Conservation (phyloP, 139 green algal genomes). For the Gonium pectorale region DNA sequence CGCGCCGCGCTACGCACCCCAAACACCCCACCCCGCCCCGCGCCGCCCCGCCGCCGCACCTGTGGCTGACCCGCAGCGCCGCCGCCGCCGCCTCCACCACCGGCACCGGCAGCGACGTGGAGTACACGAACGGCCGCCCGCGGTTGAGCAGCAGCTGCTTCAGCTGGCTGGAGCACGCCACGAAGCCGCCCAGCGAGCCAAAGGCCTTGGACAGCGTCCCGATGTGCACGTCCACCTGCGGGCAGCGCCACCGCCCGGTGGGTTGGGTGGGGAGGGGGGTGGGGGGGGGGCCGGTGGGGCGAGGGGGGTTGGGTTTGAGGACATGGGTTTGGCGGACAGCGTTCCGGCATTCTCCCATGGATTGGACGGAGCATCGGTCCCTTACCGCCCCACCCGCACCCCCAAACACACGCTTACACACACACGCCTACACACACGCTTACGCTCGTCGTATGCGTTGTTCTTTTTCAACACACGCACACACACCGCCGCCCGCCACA, state of each 20-base stretch:
- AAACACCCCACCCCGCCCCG: background rate
- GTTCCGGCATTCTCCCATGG: too few relatives aligned
- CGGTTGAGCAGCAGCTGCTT: slow-evolving; percentile 78
- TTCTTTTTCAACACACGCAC: too few relatives aligned
- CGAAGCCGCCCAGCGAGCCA: slow-evolving; percentile 90
- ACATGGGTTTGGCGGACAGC: too few relatives aligned
- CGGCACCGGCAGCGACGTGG: slow-evolving; percentile 85
- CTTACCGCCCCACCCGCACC: background rate
- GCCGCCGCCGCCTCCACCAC: slow-evolving; percentile 82
- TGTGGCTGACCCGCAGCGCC: slow-evolving; percentile 69
- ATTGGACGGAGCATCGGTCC: too few relatives aligned
- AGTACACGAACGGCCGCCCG: slow-evolving; percentile 84
- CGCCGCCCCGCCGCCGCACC: slow-evolving; percentile 40
- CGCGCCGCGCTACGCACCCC: too few relatives aligned
- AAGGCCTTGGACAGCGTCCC: slow-evolving; percentile 97
- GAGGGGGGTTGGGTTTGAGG: background rate
- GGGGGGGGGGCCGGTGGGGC: background rate
- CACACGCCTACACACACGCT: too few relatives aligned
- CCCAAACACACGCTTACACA: background rate
- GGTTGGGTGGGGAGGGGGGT: background rate
- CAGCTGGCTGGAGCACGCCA: slow-evolving; percentile 66
- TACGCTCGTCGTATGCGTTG: too few relatives aligned
- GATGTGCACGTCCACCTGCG: slow-evolving; percentile 88
- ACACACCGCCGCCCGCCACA: background rate
- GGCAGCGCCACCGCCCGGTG: too few relatives aligned